Evolutionary conservation across 345 rosid species (phyloP).

Genomic region (Brassica incana): DNA sequence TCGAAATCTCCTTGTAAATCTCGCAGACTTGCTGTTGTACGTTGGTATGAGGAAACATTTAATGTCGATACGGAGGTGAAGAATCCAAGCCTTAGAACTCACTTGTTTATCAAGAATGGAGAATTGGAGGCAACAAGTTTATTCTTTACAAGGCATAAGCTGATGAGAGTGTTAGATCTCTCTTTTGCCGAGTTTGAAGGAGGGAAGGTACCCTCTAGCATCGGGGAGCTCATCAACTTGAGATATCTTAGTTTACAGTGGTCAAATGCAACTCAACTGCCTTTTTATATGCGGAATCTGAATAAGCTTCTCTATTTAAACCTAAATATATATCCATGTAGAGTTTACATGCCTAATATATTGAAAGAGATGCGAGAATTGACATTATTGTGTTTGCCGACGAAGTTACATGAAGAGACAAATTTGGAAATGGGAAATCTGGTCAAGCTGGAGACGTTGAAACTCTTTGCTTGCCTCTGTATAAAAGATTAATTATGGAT

Average conservation of each 20-base stretch:
- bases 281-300: neutral
- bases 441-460: neutral
- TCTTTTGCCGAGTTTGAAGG: neutral
- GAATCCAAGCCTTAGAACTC: too few relatives aligned
- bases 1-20: too few relatives aligned
- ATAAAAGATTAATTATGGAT: too few relatives aligned
- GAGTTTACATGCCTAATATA: neutral
- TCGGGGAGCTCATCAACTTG: neutral
- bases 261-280: neutral
- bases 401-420: fast-evolving
- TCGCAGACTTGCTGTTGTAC: too few relatives aligned
- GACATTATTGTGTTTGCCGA: neutral
- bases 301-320: neutral
- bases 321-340: neutral
- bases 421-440: conserved; percentile 13
- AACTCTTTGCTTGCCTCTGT: too few relatives aligned
- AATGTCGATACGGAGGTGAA: too few relatives aligned
- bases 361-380: conserved; percentile 10
- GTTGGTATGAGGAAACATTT: too few relatives aligned
- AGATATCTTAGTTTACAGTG: neutral
- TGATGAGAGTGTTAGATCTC: neutral
- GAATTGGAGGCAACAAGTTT: too few relatives aligned
- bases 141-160: neutral
- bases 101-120: too few relatives aligned
- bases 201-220: too few relatives aligned